Evolutionary conservation across 2,329 filamentous ascomycete species (phyloP), one percentile per base, ranked within the genome.

Genomic region (Pseudophaeomoniella oleicola): DNA sequence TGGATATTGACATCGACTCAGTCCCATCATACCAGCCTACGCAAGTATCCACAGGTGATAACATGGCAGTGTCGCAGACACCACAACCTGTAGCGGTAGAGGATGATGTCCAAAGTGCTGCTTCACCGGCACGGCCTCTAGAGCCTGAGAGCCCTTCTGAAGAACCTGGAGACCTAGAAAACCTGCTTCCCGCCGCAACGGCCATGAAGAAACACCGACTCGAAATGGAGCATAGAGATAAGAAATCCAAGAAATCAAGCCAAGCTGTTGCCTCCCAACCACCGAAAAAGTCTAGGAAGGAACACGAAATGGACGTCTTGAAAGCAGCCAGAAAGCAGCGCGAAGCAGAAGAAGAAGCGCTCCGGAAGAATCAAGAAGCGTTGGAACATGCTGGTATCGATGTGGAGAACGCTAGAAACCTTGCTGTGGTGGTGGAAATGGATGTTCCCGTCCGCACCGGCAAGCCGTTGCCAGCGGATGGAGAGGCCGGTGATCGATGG

Each of bases 351-450:
- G 68, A 72, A 41, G 66, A 69, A 40, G 61, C 63, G 4, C 59
- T 57, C 2, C 71, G 72, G 9, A 66, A 72, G 39, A 63, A 67
- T 38, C 66, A 67, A 4, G 67, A 78, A 45, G 69, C 56, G 64
- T 34, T 75, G 52, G 45, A 70, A 50, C 30, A 81, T 2, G 72
- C 78, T 42, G 72, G 67, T 3, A 62, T 88, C 37, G 77, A 87
- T 42, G 69, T 92, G 18, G 70, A 75, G 2, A 71, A 79, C 30
- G 77, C 94, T 42, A 76, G 77, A 16, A 74, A 78, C 11, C 63
- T 92, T 2, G 80, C 81, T 3, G 73, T 86, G 12, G 70, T 93
- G 1, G 83, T 90, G 50, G 72, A 80, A 43, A 82, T 93, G 58
- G 68, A 80, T 5, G 53, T 94, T 0, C 69, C 16, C 38, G 50